phyloP scores from a whole-genome alignment of 73 alveolate species.

The Stentor coeruleus region DNA sequence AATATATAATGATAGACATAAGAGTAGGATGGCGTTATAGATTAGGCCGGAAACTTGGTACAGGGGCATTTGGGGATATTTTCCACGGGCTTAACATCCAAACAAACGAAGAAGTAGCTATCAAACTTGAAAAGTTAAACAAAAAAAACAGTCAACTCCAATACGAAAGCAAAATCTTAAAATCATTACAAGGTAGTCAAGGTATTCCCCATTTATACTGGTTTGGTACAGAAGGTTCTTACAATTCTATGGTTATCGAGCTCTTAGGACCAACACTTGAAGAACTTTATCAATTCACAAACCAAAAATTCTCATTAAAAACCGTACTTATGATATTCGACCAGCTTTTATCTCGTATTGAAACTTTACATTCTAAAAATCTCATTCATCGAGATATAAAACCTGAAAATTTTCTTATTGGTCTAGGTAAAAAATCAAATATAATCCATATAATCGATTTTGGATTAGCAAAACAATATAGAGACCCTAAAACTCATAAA shows the following conservation, averaged over 20 bases:
- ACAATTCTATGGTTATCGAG: conserved; percentile 46
- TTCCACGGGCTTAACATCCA: conserved; percentile 49
- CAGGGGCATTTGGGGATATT: conserved; percentile 66
- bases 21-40: conserved; percentile 56
- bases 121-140: conserved; percentile 39
- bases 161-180: background rate
- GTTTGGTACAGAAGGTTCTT: conserved; percentile 68
- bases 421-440: conserved; percentile 49
- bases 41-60: conserved; percentile 53
- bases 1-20: too few species aligned
- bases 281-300: conserved; percentile 54
- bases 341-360: conserved; percentile 55
- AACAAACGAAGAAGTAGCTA: conserved; percentile 59
- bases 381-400: conserved; percentile 78
- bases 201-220: conserved; percentile 59
- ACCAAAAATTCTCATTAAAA: conserved; percentile 56
- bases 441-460: conserved; percentile 58
- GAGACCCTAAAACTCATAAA: conserved; percentile 53
- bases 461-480: conserved; percentile 62
- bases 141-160: background rate
- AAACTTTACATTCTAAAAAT: conserved; percentile 52
- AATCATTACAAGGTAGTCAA: conserved; percentile 1
- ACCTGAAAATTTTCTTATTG: conserved; percentile 75
- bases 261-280: conserved; percentile 71
- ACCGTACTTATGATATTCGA: conserved; percentile 67